Evolutionary conservation across 352 stramenopile genomes (phyloP).

Genomic region (Phytophthora nicotianae): DNA sequence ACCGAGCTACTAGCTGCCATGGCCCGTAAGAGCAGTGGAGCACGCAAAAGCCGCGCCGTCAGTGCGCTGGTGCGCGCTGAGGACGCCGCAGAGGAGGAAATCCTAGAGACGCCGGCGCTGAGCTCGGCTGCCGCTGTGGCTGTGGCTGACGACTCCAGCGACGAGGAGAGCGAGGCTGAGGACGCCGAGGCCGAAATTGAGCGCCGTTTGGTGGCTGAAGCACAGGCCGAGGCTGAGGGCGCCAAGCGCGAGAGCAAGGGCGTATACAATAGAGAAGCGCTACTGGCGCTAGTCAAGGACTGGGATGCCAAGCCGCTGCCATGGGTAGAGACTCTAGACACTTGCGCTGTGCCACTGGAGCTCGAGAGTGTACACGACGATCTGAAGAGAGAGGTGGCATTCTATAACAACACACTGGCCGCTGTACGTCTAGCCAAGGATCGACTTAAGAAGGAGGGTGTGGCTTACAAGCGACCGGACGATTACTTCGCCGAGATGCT

Average conservation of each 20-base stretch:
- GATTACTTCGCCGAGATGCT: conserved; percentile 99
- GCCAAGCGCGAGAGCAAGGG: conserved; percentile 50
- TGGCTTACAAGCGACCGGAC: conserved; percentile 94
- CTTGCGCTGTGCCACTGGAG: conserved; percentile 60
- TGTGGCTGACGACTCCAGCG: conserved; percentile 17
- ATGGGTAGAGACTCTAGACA: conserved; percentile 86
- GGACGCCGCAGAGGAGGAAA: conserved; percentile 79
- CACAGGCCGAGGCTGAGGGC: conserved; percentile 53
- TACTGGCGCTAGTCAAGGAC: conserved; percentile 59
- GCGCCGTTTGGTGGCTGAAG: conserved; percentile 73
- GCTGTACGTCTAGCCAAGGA: conserved; percentile 77
- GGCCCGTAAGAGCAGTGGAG: conserved; percentile 48
- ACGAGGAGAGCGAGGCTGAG: conserved; percentile 49
- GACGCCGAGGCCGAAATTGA: conserved; percentile 72
- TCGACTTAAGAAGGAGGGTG: conserved; percentile 58
- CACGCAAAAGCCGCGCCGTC: conserved; percentile 42
- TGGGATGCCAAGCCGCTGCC: conserved; percentile 60
- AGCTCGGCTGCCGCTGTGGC: conserved; percentile 42
- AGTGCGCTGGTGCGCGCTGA: conserved; percentile 73
- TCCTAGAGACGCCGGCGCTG: conserved; percentile 82
- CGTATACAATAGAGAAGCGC: conserved; percentile 79
- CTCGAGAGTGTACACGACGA: conserved; percentile 87
- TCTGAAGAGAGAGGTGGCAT: conserved; percentile 93
- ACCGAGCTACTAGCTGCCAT: conserved; percentile 15
- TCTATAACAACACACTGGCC: conserved; percentile 95